A percentile compares a stretch with the other conserved stretches of the same genome.
phyloP scores from a whole-genome alignment of 179 eudicot species.

The Dionaea muscipula region DNA sequence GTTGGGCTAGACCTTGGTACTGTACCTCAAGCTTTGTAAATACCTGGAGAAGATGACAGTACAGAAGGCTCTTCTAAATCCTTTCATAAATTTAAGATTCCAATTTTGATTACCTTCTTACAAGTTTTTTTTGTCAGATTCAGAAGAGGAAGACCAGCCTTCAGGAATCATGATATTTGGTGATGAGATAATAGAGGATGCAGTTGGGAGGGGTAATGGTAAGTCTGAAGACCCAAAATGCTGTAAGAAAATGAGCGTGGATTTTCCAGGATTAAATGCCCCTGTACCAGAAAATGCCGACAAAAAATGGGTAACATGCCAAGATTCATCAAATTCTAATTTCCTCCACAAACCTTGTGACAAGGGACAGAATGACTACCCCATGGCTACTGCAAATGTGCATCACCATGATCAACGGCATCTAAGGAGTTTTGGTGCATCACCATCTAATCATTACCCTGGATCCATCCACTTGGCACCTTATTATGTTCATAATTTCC shows the following conservation, averaged over 20 bases:
- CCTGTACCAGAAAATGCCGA: constrained; percentile 76
- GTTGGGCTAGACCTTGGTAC: not conserved
- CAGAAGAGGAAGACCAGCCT: constrained; percentile 58
- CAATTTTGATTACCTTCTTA: not conserved
- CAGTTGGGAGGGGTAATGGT: constrained; percentile 26
- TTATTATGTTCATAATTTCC: constrained; percentile 10
- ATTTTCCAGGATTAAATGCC: constrained; percentile 78
- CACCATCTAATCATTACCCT: constrained; percentile 23
- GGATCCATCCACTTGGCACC: constrained; percentile 17
- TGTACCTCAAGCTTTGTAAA: not conserved
- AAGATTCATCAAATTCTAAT: constrained; percentile 17
- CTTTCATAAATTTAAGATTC: not conserved
- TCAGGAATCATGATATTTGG: constrained; percentile 72
- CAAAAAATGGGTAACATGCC: constrained; percentile 42
- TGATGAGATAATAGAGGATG: constrained; percentile 36
- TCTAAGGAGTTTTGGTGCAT: constrained; percentile 10
- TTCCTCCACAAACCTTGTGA: constrained; percentile 21
- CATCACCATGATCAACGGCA: constrained; percentile 22
- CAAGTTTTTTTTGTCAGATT: constrained; percentile 24
- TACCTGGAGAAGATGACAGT: not conserved
- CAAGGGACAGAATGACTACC: constrained; percentile 17
- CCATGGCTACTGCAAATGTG: constrained; percentile 17
- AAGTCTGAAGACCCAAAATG: constrained; percentile 23
- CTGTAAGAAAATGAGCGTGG: constrained; percentile 46
- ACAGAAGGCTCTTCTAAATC: not conserved